These are phyloP conservation scores for Batkoa obscura DNA, from an alignment of 371 early-diverging fungal genomes.

Conservation along the genomic window DNA sequence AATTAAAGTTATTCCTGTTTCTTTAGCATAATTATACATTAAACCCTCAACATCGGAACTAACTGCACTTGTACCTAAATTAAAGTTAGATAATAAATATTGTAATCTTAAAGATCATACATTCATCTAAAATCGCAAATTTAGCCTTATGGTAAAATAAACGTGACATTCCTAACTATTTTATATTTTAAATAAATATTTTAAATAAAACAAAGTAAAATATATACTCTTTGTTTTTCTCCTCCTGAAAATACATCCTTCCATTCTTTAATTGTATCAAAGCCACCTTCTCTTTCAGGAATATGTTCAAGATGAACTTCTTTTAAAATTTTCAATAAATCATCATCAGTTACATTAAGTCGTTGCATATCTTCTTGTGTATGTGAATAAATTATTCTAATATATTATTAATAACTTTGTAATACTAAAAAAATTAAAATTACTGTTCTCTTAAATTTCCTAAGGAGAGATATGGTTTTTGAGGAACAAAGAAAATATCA, in stretches of 20 bases:
- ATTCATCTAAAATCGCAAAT: constrained; percentile 57
- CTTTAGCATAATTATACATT: constrained; percentile 77
- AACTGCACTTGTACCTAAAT: constrained; percentile 54
- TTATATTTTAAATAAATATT: too few species aligned
- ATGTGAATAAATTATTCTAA: constrained; percentile 67
- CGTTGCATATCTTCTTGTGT: constrained; percentile 51
- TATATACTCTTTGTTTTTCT: constrained; percentile 66
- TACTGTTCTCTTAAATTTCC: constrained; percentile 73
- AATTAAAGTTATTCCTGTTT: constrained; percentile 43
- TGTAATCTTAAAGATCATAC: too few species aligned
- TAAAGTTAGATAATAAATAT: too few species aligned
- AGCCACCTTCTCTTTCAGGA: constrained; percentile 71
- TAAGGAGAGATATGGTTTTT: constrained; percentile 72
- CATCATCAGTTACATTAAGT: constrained; percentile 52
- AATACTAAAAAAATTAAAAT: constrained; percentile 7
- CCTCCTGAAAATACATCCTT: constrained; percentile 79
- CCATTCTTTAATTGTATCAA: constrained; percentile 78
- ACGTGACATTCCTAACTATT: too few species aligned
- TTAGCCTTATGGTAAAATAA: constrained; percentile 69
- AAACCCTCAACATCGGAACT: constrained; percentile 71
- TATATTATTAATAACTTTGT: neutral
- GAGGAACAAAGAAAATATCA: constrained; percentile 73
- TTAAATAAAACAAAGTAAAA: too few species aligned
- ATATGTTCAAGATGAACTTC: constrained; percentile 52
- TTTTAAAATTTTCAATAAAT: constrained; percentile 45